Percentiles rank a stretch among this genome's conserved stretches.
phyloP scores from a whole-genome alignment of 2,329 filamentous ascomycete species.

The Trichoderma lentiforme region DNA sequence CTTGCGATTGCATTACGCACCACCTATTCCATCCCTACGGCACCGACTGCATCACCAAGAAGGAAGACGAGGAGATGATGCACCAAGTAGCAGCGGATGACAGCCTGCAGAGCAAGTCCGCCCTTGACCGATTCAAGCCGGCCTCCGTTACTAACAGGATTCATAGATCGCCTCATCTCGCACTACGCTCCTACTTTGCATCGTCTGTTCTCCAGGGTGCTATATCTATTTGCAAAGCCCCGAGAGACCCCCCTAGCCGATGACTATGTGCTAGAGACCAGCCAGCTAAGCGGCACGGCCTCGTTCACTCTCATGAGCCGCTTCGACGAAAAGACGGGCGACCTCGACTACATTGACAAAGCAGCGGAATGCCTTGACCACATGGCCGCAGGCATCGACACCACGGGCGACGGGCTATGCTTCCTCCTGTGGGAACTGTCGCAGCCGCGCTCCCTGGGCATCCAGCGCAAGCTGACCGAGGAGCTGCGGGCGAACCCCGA shows the following conservation, averaged over 20 bases:
- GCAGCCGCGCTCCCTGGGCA: slow-evolving; percentile 48
- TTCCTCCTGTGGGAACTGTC: slow-evolving; percentile 72
- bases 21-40: slow-evolving; percentile 67
- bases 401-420: slow-evolving; percentile 65
- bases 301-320: slow-evolving; percentile 58
- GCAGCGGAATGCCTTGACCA: slow-evolving; percentile 69
- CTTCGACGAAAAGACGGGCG: slow-evolving; percentile 49
- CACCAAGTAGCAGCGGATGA: slow-evolving; percentile 65
- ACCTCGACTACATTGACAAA: slow-evolving; percentile 51
- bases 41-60: slow-evolving; percentile 54
- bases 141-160: no score
- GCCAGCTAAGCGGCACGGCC: slow-evolving; percentile 43
- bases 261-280: slow-evolving; percentile 54
- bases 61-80: slow-evolving; percentile 63
- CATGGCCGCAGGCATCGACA: slow-evolving; percentile 70
- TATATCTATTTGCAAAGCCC: slow-evolving; percentile 50
- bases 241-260: slow-evolving; percentile 58
- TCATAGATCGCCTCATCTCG: slow-evolving; percentile 54
- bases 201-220: slow-evolving; percentile 42
- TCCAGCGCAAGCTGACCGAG: slow-evolving; percentile 51
- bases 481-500: slow-evolving; percentile 47
- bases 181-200: slow-evolving; percentile 56
- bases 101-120: slow-evolving; percentile 58
- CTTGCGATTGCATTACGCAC: slow-evolving; percentile 66
- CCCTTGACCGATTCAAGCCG: background rate